Percentiles rank a stretch among this genome's conserved stretches.
These are phyloP conservation scores for Exophiala mesophila DNA, from an alignment of 2,329 filamentous ascomycete genomes.

Conservation along the genomic window DNA sequence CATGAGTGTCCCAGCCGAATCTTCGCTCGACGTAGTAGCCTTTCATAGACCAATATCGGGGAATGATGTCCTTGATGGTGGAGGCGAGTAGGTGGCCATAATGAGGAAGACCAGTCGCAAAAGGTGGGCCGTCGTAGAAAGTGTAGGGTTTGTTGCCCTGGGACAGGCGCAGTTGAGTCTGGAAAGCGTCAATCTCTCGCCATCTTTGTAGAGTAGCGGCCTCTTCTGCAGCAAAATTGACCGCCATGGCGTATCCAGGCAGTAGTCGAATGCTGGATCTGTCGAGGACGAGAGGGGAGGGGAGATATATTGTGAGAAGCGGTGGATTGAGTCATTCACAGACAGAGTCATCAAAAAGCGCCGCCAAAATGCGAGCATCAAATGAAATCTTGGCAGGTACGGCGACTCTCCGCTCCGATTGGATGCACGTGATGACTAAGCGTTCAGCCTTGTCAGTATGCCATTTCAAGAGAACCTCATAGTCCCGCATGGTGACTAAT, in stretches of 20 bases:
- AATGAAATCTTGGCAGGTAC: constrained; percentile 1
- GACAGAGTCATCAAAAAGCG: no score
- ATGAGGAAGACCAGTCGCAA: constrained; percentile 54
- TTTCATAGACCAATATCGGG: constrained; percentile 90
- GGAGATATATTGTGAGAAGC: no score
- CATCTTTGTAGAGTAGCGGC: constrained; percentile 77
- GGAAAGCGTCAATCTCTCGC: constrained; percentile 89
- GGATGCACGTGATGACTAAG: not conserved
- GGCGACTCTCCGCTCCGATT: no score
- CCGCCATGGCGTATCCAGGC: constrained; percentile 59
- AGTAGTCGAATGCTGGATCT: not conserved
- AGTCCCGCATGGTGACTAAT: no score
- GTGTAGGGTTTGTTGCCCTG: constrained; percentile 79
- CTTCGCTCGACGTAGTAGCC: constrained; percentile 79
- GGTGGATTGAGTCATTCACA: no score
- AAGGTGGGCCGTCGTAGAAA: constrained; percentile 84
- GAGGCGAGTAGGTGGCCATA: constrained; percentile 73
- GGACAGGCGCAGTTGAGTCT: constrained; percentile 80
- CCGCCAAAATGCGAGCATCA: not conserved
- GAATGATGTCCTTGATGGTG: constrained; percentile 90
- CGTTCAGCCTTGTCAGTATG: no score
- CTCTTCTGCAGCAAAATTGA: constrained; percentile 91
- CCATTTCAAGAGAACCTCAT: no score
- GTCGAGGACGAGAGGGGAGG: not conserved
- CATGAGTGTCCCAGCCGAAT: constrained; percentile 88